Conservation (phyloP, 306 rosid genomes). For the Dalbergia oliveri region DNA sequence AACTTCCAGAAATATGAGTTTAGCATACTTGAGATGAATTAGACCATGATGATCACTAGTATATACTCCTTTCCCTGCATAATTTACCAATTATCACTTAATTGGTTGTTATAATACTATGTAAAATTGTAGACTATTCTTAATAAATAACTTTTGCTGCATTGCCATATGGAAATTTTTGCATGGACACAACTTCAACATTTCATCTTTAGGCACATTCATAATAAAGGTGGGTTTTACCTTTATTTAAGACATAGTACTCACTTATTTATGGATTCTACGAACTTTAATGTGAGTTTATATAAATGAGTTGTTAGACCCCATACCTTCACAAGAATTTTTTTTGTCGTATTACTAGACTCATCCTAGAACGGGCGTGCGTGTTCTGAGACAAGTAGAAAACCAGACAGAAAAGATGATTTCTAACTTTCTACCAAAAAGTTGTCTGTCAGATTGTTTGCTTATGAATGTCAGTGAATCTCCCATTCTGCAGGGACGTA, state of each 20-base stretch:
- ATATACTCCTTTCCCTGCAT: background rate
- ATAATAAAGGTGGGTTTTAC: too few species aligned
- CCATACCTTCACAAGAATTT: too few species aligned
- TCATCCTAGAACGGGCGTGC: background rate
- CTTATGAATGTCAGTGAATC: background rate
- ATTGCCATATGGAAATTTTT: background rate
- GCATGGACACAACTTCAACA: too few species aligned
- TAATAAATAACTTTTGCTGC: background rate
- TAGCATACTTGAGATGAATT: background rate
- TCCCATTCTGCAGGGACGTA: background rate
- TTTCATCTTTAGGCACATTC: too few species aligned
- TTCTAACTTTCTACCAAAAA: background rate
- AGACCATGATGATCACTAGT: constrained; percentile 6
- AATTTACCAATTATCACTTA: constrained; percentile 30
- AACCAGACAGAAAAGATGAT: background rate
- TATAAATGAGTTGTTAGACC: too few species aligned
- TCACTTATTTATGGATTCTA: too few species aligned
- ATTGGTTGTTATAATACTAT: constrained; percentile 7
- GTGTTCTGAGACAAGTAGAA: background rate
- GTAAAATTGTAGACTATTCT: background rate
- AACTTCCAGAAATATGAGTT: background rate
- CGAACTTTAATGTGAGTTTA: too few species aligned
- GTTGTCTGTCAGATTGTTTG: background rate
- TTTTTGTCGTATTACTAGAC: background rate
- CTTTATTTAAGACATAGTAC: too few species aligned